A percentile compares a stretch with the other conserved stretches of the same genome.
These are phyloP conservation scores for Inga oerstediana DNA, from an alignment of 306 rosid species.

Conservation along the genomic window DNA sequence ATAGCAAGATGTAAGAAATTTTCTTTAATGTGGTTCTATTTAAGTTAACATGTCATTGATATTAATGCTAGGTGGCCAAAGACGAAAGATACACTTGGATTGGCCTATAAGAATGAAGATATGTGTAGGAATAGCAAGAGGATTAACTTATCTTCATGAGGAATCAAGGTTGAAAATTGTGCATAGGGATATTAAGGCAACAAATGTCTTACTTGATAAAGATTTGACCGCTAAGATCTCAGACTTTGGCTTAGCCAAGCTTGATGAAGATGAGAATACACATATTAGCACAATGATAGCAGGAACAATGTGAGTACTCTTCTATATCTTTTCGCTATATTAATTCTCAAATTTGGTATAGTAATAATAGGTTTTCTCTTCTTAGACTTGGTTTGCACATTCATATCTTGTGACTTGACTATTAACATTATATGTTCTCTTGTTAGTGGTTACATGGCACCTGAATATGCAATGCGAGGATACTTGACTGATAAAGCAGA, in stretches of 20 bases:
- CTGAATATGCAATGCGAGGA: not conserved
- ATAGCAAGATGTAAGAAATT: too few species aligned
- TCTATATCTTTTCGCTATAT: too few species aligned
- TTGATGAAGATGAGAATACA: not conserved
- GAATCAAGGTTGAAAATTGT: not conserved
- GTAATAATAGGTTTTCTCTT: not conserved
- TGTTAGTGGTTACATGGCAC: not conserved
- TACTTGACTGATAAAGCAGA: not conserved
- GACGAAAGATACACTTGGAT: slow-evolving; percentile 49
- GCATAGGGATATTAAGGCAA: not conserved
- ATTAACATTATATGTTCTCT: not conserved
- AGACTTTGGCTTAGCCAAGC: not conserved
- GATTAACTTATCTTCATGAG: not conserved
- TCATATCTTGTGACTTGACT: not conserved
- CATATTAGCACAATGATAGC: not conserved
- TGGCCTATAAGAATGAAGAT: slow-evolving; percentile 72
- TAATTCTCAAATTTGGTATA: not conserved
- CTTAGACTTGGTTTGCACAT: not conserved
- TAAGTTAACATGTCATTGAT: too few species aligned
- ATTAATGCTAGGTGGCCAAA: not conserved
- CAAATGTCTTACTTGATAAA: not conserved
- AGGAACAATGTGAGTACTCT: not conserved
- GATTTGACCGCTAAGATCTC: not conserved
- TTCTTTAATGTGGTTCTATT: too few species aligned
- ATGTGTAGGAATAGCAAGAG: slow-evolving; percentile 66